These are phyloP conservation scores for Colletotrichum sp. DNA, from an alignment of 2,329 filamentous ascomycete species.

Conservation along the genomic window DNA sequence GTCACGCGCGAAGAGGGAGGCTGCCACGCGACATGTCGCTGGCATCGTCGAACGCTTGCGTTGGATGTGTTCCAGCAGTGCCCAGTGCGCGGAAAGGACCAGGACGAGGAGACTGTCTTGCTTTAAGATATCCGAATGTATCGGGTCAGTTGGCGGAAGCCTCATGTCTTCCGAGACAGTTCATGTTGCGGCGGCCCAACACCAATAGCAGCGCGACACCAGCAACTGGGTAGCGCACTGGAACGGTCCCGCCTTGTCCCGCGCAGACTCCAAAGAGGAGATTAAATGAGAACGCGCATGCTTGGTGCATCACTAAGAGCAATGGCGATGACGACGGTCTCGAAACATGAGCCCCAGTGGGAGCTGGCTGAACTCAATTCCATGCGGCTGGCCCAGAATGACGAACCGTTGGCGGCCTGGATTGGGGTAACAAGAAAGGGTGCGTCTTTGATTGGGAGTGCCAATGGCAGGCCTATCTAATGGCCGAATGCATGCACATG, in stretches of 20 bases:
- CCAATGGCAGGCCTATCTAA: not conserved
- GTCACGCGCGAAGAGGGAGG: not conserved
- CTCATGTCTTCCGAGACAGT: not conserved
- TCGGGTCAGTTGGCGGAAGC: not conserved
- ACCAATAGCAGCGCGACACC: not conserved
- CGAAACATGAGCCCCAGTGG: not conserved
- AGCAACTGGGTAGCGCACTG: not conserved
- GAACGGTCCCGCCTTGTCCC: not conserved
- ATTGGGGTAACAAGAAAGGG: not conserved
- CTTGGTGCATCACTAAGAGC: not conserved
- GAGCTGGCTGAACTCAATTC: conserved; percentile 1
- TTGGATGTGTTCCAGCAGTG: not conserved
- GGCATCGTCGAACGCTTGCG: not conserved
- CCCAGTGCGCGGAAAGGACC: not conserved
- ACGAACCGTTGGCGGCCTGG: not conserved
- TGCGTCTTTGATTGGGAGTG: not conserved
- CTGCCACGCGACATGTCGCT: not conserved
- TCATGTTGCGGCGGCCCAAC: not conserved
- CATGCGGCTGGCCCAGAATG: not conserved
- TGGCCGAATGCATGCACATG: not conserved
- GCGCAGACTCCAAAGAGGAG: not conserved
- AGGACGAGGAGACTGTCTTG: not conserved
- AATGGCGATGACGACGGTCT: not conserved
- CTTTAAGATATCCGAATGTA: not conserved
- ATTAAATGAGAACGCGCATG: not conserved